phyloP scores from a whole-genome alignment of 106 monocot species.

The Dioscorea alata region DNA sequence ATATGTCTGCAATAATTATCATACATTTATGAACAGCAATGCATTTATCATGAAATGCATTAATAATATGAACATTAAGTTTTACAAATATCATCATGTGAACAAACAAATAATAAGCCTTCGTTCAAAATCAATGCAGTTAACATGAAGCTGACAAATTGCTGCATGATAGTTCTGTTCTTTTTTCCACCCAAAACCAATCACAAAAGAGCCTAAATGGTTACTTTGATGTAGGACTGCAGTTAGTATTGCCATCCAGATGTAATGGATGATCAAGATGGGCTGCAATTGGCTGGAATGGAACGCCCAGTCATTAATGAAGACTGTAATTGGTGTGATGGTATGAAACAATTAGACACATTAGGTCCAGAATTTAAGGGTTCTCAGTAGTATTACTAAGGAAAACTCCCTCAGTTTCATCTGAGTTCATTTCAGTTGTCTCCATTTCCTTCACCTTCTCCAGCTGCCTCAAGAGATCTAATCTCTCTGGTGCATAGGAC shows the following conservation, averaged over 20 bases:
- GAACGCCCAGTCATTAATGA: not conserved
- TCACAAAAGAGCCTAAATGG: not conserved
- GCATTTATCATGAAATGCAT: too few relatives aligned
- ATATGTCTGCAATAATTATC: too few relatives aligned
- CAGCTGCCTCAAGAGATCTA: slow-evolving; percentile 89
- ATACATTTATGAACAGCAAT: too few relatives aligned
- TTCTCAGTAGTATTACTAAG: slow-evolving; percentile 16
- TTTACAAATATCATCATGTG: too few relatives aligned
- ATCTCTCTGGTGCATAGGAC: slow-evolving; percentile 83
- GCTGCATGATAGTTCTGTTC: too few relatives aligned
- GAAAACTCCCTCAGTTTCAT: slow-evolving; percentile 25
- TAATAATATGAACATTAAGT: too few relatives aligned
- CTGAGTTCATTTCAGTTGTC: slow-evolving; percentile 28
- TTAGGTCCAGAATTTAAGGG: too few relatives aligned
- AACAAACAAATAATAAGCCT: too few relatives aligned
- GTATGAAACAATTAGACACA: not conserved
- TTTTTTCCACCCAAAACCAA: not conserved
- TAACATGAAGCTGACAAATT: too few relatives aligned
- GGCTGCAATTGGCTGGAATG: not conserved
- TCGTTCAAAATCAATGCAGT: too few relatives aligned
- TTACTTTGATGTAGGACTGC: not conserved
- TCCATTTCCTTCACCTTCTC: slow-evolving; percentile 90
- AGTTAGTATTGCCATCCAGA: not conserved
- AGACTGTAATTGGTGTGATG: not conserved
- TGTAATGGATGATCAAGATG: not conserved